A percentile compares a stretch with the other conserved stretches of the same genome.
Conservation (phyloP, 371 early-diverging fungal species). For the Enteropsectra breve region DNA sequence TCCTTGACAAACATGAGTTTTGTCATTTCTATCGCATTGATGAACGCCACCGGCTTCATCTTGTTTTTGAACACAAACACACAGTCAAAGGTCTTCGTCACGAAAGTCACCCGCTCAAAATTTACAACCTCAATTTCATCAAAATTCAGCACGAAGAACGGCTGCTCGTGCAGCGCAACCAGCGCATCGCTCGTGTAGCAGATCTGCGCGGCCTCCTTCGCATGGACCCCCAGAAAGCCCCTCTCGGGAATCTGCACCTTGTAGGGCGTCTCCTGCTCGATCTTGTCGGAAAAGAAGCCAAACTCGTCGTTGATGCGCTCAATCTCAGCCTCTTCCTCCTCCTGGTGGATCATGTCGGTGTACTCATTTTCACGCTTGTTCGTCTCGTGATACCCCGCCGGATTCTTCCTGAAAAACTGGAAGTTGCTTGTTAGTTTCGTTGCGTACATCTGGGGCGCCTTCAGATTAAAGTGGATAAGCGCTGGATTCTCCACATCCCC, state of each 20-base stretch:
- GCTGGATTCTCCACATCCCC: slow-evolving; percentile 87
- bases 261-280: slow-evolving; percentile 66
- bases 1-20: slow-evolving; percentile 87
- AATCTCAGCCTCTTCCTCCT: slow-evolving; percentile 81
- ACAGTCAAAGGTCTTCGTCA: slow-evolving; percentile 93
- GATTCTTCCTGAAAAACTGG: slow-evolving; percentile 92
- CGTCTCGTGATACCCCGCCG: slow-evolving; percentile 86
- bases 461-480: slow-evolving; percentile 83
- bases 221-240: slow-evolving; percentile 86
- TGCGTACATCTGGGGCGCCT: slow-evolving; percentile 84
- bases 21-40: slow-evolving; percentile 83
- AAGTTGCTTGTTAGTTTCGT: slow-evolving; percentile 84
- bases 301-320: slow-evolving; percentile 87
- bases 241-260: slow-evolving; percentile 85
- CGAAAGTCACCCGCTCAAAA: slow-evolving; percentile 90
- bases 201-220: slow-evolving; percentile 77
- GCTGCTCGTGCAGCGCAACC: slow-evolving; percentile 86
- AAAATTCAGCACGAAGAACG: slow-evolving; percentile 80
- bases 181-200: slow-evolving; percentile 91
- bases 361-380: slow-evolving; percentile 76
- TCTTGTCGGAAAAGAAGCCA: slow-evolving; percentile 75
- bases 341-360: slow-evolving; percentile 90
- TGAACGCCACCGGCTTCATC: slow-evolving; percentile 73
- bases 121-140: slow-evolving; percentile 89
- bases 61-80: slow-evolving; percentile 93